Percentiles rank a stretch among this genome's conserved stretches.
phyloP scores from a whole-genome alignment of 495 filamentous ascomycete genomes.

The Penicillium taxi region DNA sequence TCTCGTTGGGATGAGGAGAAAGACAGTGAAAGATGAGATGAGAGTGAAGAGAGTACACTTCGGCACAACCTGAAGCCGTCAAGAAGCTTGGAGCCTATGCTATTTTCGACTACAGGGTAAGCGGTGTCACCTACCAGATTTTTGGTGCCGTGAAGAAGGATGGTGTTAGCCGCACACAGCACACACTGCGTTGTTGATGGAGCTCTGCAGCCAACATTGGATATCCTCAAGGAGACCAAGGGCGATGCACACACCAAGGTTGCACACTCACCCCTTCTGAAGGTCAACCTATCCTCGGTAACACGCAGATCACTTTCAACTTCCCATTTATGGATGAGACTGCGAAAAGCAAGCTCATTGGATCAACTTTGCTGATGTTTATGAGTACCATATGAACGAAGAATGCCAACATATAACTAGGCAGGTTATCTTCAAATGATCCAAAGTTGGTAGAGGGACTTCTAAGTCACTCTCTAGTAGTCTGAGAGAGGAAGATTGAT shows the following conservation, averaged over 20 bases:
- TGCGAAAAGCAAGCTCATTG: constrained; percentile 19
- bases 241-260: constrained; percentile 20
- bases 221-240: constrained; percentile 25
- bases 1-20: too few relatives aligned
- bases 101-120: constrained; percentile 38
- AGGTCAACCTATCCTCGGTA: constrained; percentile 1
- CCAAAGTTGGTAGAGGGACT: too few relatives aligned
- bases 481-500: too few relatives aligned
- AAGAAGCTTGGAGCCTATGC: constrained; percentile 35
- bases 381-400: too few relatives aligned
- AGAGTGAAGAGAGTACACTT: too few relatives aligned
- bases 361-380: too few relatives aligned
- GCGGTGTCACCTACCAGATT: constrained; percentile 31
- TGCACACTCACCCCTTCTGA: constrained; percentile 10
- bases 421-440: too few relatives aligned
- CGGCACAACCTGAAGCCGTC: constrained; percentile 38
- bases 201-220: constrained; percentile 14
- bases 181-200: constrained; percentile 16
- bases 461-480: too few relatives aligned
- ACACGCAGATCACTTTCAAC: not conserved
- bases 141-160: constrained; percentile 26
- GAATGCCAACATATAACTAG: too few relatives aligned
- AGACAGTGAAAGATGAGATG: too few relatives aligned
- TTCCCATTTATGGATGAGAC: constrained; percentile 14
- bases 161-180: constrained; percentile 22